Conservation (phyloP, 192 early-diverging fungal genomes). For the Rhizophlyctis rosea region DNA sequence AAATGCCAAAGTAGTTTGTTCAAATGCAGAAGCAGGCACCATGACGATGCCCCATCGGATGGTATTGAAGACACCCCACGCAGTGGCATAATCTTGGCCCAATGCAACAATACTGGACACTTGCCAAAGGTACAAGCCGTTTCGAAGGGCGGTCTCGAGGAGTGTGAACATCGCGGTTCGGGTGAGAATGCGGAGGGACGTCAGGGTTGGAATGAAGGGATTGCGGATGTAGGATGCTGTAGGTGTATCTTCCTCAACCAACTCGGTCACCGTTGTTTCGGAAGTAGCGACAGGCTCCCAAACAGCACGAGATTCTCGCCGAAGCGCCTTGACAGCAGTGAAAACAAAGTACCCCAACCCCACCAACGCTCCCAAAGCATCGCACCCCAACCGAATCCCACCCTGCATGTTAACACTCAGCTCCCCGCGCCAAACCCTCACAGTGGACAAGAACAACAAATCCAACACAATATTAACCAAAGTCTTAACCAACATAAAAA, state of each 20-base stretch:
- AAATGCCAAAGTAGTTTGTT: conserved; percentile 16
- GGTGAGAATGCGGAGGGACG: conserved; percentile 1
- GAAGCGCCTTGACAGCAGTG: no score
- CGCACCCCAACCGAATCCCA: conserved; percentile 20
- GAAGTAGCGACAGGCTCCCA: no score
- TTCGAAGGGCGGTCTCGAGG: conserved; percentile 24
- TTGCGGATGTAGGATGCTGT: no score
- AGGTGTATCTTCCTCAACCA: no score
- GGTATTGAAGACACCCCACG: conserved; percentile 37
- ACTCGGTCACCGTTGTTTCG: no score
- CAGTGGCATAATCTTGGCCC: conserved; percentile 23
- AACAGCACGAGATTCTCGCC: no score
- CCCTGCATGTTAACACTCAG: conserved; percentile 29
- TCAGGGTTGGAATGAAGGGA: conserved; percentile 5
- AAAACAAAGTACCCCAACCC: conserved; percentile 23
- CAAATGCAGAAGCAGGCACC: conserved; percentile 21
- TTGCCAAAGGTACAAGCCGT: conserved; percentile 27
- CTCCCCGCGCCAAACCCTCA: conserved; percentile 6
- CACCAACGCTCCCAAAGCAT: conserved; percentile 13
- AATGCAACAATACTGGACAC: conserved; percentile 17
- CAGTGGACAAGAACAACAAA: conserved; percentile 21
- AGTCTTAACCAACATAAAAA: conserved; percentile 12
- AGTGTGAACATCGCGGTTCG: conserved; percentile 20
- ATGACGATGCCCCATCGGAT: conserved; percentile 32
- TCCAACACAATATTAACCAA: conserved; percentile 27